Evolutionary conservation across 2,329 filamentous ascomycete genomes (phyloP).

Genomic region (Didymella segeticola): DNA sequence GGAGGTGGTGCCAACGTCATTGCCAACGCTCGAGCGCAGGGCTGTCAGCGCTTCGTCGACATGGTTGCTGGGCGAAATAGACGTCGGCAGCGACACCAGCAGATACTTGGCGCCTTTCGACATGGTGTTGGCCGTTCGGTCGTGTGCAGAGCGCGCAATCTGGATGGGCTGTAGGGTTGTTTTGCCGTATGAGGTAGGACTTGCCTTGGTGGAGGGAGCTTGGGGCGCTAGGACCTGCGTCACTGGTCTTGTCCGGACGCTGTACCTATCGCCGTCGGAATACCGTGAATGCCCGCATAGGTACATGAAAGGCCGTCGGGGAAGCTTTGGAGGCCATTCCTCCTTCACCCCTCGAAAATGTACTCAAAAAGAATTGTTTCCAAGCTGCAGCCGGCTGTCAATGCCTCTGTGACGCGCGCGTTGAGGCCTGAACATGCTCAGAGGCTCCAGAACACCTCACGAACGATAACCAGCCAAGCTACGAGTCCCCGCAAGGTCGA

Average conservation of each 20-base stretch:
- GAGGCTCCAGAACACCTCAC: constrained; percentile 20
- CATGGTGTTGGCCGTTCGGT: constrained; percentile 42
- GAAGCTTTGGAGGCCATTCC: constrained; percentile 12
- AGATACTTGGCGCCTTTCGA: constrained; percentile 71
- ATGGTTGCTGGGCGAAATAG: constrained; percentile 81
- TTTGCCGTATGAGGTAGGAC: constrained; percentile 23
- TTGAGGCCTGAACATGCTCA: constrained; percentile 21
- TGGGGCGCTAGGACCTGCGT: constrained; percentile 5
- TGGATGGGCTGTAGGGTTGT: constrained; percentile 20
- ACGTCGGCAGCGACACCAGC: constrained; percentile 87
- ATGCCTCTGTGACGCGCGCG: constrained; percentile 28
- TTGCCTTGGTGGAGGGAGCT: constrained; percentile 8
- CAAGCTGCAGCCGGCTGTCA: constrained; percentile 34
- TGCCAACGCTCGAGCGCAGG: constrained; percentile 72
- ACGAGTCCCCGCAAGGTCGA: constrained; percentile 36
- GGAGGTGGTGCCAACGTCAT: constrained; percentile 76
- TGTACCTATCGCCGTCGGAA: constrained; percentile 20
- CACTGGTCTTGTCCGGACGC: constrained; percentile 7
- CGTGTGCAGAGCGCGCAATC: constrained; percentile 22
- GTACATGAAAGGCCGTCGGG: constrained; percentile 13
- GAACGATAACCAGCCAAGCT: constrained; percentile 26
- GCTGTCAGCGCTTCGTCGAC: constrained; percentile 81
- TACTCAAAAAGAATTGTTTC: constrained; percentile 35
- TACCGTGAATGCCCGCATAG: constrained; percentile 30
- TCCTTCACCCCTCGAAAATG: constrained; percentile 34